Base-by-base conservation (phyloP, 192 early-diverging fungal species). In the Mortierella hygrophila region DNA sequence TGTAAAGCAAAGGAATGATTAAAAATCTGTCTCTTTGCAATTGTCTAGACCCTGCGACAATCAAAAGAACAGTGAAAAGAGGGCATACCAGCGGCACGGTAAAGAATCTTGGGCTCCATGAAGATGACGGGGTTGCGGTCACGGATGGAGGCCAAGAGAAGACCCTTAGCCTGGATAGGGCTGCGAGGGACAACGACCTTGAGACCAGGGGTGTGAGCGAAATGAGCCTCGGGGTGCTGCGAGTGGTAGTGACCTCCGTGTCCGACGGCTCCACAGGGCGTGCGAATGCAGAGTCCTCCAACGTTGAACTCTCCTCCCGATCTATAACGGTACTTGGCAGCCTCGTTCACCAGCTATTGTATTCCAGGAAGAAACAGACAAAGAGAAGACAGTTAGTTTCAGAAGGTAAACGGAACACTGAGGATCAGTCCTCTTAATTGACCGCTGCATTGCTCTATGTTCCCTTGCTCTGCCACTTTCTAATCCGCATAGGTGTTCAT, bases 171-270 rank as follows among this genome's bases (percentile, higher is more conserved):
- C 82, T 99, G 97, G 76, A 98, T 96, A 2, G 98, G 97, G 68
- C 95, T 94, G 75, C 98, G 90, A 23, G 98, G 97, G 72, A 97
- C 92, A 8, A 99, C 97, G 4, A 99, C 88, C 91, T 98, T 98
- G 42, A 99, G 79, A 68, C 98, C 98, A 41, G 97, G 97, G 46
- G 95, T 94, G 82, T 99, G 98, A 21, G 97, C 96, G 91, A 99
- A 99, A 88, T 94, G 96, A 6, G 96, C 97, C 89, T 99, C 98
- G 46, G 97, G 97, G 52, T 90, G 92, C 87, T 99, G 98, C 29
- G 95, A 96, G 83, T 99, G 98, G 88, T 99, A 99, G 80, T 94
- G 96, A n/a, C 92, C 98, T 80, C 98, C 98, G 87, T 99, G 98
- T 7, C 98, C 98, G 37, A 99, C 97, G 5, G 98, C 98, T 44